Percentiles rank a stretch among this genome's conserved stretches.
Evolutionary conservation across 352 stramenopile genomes (phyloP).

Genomic region (Phytophthora idaei): DNA sequence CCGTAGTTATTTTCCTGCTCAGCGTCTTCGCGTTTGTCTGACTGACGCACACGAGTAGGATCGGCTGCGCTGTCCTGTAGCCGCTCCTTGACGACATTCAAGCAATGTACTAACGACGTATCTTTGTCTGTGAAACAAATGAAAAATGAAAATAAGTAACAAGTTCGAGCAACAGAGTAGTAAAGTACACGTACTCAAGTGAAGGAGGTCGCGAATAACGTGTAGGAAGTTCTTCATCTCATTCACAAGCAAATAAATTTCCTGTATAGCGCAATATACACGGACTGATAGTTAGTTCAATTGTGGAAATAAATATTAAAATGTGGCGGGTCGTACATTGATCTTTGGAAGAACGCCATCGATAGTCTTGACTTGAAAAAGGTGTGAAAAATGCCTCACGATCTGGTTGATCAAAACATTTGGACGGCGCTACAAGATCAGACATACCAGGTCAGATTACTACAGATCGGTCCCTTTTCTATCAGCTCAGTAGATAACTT

Average conservation of each 20-base stretch:
- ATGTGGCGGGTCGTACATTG: constrained; percentile 53
- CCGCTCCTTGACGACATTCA: constrained; percentile 55
- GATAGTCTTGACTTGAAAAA: constrained; percentile 87
- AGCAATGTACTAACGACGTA: constrained; percentile 49
- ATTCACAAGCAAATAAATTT: constrained; percentile 87
- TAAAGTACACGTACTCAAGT: constrained; percentile 57
- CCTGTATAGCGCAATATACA: constrained; percentile 37
- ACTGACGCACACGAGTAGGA: constrained; percentile 6
- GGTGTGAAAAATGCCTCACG: constrained; percentile 85
- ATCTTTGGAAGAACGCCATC: constrained; percentile 92
- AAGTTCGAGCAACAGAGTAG: neutral
- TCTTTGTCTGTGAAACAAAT: constrained; percentile 42
- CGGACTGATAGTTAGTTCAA: constrained; percentile 1
- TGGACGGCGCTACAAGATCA: constrained; percentile 54
- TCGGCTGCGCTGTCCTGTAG: constrained; percentile 25
- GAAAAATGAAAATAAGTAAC: constrained; percentile 1
- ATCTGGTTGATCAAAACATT: constrained; percentile 88
- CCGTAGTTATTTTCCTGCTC: constrained; percentile 19
- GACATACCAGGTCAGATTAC: constrained; percentile 5
- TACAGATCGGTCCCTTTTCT: neutral
- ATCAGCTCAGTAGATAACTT: neutral
- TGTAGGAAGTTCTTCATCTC: constrained; percentile 89
- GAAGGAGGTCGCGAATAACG: constrained; percentile 56
- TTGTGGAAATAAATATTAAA: neutral
- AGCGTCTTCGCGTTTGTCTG: constrained; percentile 11